A percentile compares a stretch with the other conserved stretches of the same genome.
Evolutionary conservation across 352 stramenopile species (phyloP).

Genomic region (Pythium periplocum): DNA sequence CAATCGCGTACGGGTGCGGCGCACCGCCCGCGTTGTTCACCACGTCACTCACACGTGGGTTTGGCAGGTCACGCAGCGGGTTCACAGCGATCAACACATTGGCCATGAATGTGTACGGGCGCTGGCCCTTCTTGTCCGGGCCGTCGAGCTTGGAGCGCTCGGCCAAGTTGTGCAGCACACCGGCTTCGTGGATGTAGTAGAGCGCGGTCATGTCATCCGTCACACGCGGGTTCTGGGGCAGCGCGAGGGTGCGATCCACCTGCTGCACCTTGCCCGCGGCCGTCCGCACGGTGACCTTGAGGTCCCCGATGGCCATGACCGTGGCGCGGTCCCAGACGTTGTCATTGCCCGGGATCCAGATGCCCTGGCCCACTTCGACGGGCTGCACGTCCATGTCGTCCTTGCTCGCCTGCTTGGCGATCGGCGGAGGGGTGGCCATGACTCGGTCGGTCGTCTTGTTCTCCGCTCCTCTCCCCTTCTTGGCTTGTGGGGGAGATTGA

Average conservation of each 20-base stretch:
- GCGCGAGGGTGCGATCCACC: constrained; percentile 65
- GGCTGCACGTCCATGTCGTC: constrained; percentile 63
- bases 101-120: constrained; percentile 92
- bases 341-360: constrained; percentile 74
- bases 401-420: constrained; percentile 56
- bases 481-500: too few species aligned
- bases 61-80: constrained; percentile 76
- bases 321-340: constrained; percentile 73
- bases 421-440: constrained; percentile 67
- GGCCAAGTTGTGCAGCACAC: constrained; percentile 94
- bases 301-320: constrained; percentile 81
- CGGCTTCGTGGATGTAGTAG: constrained; percentile 93
- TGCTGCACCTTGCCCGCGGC: constrained; percentile 82
- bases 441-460: background rate
- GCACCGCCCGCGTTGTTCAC: constrained; percentile 65
- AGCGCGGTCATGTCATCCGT: constrained; percentile 93
- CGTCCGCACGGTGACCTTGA: constrained; percentile 84
- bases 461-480: too few species aligned
- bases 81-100: constrained; percentile 92
- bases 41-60: constrained; percentile 76
- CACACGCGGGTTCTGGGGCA: constrained; percentile 79
- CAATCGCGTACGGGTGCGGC: constrained; percentile 84
- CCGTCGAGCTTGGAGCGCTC: constrained; percentile 85
- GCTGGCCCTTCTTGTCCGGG: constrained; percentile 53
- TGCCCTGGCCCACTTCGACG: constrained; percentile 59